Percentiles rank a stretch among this genome's conserved stretches.
Evolutionary conservation across 352 stramenopile species (phyloP).

Genomic region (Globisporangium megalacanthum): DNA sequence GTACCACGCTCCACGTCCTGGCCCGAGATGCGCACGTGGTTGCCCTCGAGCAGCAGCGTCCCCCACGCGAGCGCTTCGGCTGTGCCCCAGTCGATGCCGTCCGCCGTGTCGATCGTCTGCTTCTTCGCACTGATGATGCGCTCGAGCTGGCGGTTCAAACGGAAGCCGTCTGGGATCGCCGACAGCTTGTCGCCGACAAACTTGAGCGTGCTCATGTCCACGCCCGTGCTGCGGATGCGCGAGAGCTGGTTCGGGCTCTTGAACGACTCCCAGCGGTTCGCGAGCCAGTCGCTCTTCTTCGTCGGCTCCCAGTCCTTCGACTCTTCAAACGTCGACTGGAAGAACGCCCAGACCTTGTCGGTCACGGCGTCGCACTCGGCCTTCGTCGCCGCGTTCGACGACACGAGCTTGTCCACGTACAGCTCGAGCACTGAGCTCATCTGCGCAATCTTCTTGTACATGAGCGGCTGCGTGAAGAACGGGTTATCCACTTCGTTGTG

Average conservation of each 20-base stretch:
- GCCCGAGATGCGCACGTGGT: constrained; percentile 79
- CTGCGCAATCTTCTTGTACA: constrained; percentile 79
- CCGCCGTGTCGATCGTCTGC: constrained; percentile 72
- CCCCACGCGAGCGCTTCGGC: constrained; percentile 86
- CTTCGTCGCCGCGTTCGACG: constrained; percentile 65
- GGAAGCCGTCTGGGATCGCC: constrained; percentile 80
- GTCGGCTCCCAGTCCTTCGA: constrained; percentile 90
- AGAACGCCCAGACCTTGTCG: constrained; percentile 79
- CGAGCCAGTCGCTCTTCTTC: constrained; percentile 94
- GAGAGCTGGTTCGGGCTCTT: constrained; percentile 94
- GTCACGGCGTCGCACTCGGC: constrained; percentile 77
- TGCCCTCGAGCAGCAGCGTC: constrained; percentile 76
- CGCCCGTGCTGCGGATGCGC: constrained; percentile 90
- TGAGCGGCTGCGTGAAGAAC: constrained; percentile 84
- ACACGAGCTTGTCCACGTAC: constrained; percentile 43
- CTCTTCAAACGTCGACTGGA: constrained; percentile 91
- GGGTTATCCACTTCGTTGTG: constrained; percentile 97
- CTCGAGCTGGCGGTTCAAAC: constrained; percentile 78
- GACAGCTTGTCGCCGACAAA: constrained; percentile 88
- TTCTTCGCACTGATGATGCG: constrained; percentile 90
- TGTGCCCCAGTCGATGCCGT: constrained; percentile 85
- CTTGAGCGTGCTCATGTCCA: constrained; percentile 89
- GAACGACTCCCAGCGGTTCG: constrained; percentile 94
- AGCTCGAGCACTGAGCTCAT: constrained; percentile 64
- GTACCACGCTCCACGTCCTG: constrained; percentile 89